These are phyloP conservation scores for Tetrapisispora pingtungensis DNA, from an alignment of 805 yeast genomes.

Conservation along the genomic window DNA sequence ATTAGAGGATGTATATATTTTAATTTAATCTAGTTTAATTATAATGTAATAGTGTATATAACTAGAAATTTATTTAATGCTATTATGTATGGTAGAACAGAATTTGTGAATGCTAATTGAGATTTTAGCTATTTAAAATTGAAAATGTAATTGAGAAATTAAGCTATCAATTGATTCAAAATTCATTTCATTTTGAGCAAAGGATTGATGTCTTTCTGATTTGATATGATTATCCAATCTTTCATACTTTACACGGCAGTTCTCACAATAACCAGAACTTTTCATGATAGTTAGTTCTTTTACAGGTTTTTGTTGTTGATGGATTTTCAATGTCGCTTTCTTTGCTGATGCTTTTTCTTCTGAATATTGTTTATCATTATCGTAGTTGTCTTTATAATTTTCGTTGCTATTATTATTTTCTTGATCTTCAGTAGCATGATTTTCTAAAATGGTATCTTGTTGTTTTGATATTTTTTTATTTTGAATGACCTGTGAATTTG, in stretches of 20 bases:
- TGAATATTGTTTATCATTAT: not conserved
- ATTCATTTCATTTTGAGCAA: conserved; percentile 62
- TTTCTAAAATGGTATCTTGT: not conserved
- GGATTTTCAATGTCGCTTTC: conserved; percentile 2
- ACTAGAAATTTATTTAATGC: not conserved
- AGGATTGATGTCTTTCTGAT: conserved; percentile 61
- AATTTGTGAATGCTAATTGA: not conserved
- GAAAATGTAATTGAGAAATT: conserved; percentile 36
- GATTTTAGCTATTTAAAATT: conserved; percentile 12
- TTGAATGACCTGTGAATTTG: not conserved
- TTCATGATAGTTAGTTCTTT: conserved; percentile 1
- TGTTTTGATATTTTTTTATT: not conserved
- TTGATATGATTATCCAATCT: conserved; percentile 66
- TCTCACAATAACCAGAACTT: conserved; percentile 81
- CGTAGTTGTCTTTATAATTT: not conserved
- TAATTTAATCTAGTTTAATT: not conserved
- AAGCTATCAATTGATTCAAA: conserved; percentile 70
- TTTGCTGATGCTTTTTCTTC: not conserved
- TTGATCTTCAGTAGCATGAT: conserved; percentile 1
- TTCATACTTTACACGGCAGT: conserved; percentile 77
- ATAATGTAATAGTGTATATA: not conserved
- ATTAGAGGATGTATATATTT: not conserved
- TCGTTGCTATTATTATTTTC: not conserved
- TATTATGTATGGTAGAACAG: not conserved
- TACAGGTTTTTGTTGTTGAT: conserved; percentile 4